Evolutionary conservation across 164 flowering plant species (phyloP), one percentile per base, ranked within the genome.

Genomic region (Vitis labrusca): DNA sequence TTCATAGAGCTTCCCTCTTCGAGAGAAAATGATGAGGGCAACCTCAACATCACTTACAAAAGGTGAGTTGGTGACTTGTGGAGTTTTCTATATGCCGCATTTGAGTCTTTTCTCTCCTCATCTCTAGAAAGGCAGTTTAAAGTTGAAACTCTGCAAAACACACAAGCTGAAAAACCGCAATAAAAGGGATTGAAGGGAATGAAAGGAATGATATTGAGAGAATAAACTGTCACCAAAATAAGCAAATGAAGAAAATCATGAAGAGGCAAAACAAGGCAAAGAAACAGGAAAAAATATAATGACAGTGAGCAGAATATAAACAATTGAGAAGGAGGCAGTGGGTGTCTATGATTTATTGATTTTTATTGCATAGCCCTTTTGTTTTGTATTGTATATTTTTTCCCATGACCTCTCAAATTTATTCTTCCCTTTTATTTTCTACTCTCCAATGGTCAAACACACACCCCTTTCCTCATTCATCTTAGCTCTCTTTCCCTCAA

Each of bases 101-200:
- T 73, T 89, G 84, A 1, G 89, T 84, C 81, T 89, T 89, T 30
- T 91, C 93, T 64, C 93, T 83, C 85, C 1, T 89, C 93, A 89
- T 89, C 65, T 74, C 61, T 54, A 19, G 49, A 8, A 13, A 65
- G n/a, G 5, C 10, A 44, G 19, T 15, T 29, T 5, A 58, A 55
- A 63, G 10, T 58, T 23, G 23, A 23, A 23, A 23, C 17, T 51
- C 14, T 17, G 19, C 19, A 19, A 8, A 1, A 23, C 23, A 23
- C 23, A 19, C 1, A 23, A 23, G 23, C 1, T 23, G 23, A 1
- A 23, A 23, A 23, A 23, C 23, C 1, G 1, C 23, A 23, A 23
- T 23, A 23, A 1, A 23, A 23, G 1, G 23, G 23, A 23, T 23
- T 23, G 23, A 23, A 23, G 23, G 1, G 1, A 19, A 19, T 19